Evolutionary conservation across 2,329 filamentous ascomycete genomes (phyloP), one percentile per base, ranked within the genome.

Genomic region (Dryadomyces quercivorus): DNA sequence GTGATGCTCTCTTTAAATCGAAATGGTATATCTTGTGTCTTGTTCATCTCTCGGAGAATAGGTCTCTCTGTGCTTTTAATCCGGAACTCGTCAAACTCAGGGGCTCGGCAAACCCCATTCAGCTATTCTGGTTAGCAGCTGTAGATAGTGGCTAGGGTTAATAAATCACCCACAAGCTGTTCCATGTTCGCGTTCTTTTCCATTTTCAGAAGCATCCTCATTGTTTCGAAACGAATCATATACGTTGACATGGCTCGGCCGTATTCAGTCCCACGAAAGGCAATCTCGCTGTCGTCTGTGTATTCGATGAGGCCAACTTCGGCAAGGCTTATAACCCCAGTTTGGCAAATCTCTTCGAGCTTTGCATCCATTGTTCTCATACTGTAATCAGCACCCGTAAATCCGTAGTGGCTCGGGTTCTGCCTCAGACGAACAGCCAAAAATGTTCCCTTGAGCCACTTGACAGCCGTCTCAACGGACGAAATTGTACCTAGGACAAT

Each of bases 181-280:
- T 82, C 82, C 7, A 84, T 72, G 8, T 76, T 80, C 0, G 83
- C 76, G 44, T 75, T 77, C 1, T 70, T 66, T n/a, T 78, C 76
- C 52, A 93, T 72, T 0, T 72, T 71, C 46, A 92, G 69, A 15
- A 94, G 73, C 1, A 74, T 66, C 61, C 82, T 84, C 87, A 93
- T 94, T 0, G 88, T 93, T 42, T 85, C 77, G 61, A 91, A 91
- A 21, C 80, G 80, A 3, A 93, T 72, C 70, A 88, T 92, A 65
- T 92, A 94, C 50, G 81, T 79, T 46, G 88, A 86, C 88, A 95
- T 94, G 5, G 85, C 84, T 55, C 85, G 76, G 1, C 88, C 88
- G 62, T 85, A 88, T 50, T 84, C 80, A 0, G 86, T 92, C 47
- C 80, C 81, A 26, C 69, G 72, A 50, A 92, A 75, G 4, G 67